A percentile compares a stretch with the other conserved stretches of the same genome.
Conservation (phyloP, 2,329 filamentous ascomycete species). For the Aspergillus hiratsukae region DNA sequence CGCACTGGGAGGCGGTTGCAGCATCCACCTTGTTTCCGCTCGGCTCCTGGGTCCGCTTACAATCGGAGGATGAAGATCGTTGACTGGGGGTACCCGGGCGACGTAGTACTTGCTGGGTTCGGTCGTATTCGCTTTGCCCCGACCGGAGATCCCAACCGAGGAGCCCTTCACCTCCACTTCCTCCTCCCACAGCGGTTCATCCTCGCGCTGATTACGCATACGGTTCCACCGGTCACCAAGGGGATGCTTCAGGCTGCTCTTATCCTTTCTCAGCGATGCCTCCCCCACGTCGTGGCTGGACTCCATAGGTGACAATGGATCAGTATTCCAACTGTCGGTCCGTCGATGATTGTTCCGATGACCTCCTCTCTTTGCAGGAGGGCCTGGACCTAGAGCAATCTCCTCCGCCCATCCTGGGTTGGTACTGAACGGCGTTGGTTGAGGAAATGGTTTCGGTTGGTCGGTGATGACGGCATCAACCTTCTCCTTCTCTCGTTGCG, state of each 20-base stretch:
- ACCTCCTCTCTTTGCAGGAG: constrained; percentile 57
- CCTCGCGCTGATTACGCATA: constrained; percentile 77
- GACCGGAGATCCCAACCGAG: constrained; percentile 47
- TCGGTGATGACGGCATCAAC: constrained; percentile 56
- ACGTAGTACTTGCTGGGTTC: constrained; percentile 56
- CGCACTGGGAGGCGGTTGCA: constrained; percentile 84
- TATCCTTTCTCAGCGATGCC: constrained; percentile 44
- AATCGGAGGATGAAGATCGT: constrained; percentile 80
- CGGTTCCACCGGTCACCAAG: constrained; percentile 66
- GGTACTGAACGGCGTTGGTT: constrained; percentile 74
- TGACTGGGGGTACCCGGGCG: constrained; percentile 66
- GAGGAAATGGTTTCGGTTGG: constrained; percentile 69
- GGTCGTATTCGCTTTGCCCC: constrained; percentile 33
- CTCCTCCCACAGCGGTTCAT: constrained; percentile 81
- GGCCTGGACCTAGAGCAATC: constrained; percentile 72
- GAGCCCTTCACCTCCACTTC: constrained; percentile 50
- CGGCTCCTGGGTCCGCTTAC: constrained; percentile 67
- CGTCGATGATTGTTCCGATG: constrained; percentile 48
- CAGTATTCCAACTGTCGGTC: constrained; percentile 55
- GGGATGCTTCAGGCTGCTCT: constrained; percentile 33
- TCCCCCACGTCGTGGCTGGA: constrained; percentile 27
- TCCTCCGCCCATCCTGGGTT: constrained; percentile 89
- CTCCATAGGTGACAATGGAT: constrained; percentile 42
- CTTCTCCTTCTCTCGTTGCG: constrained; percentile 61
- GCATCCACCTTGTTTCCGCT: constrained; percentile 81